These are phyloP conservation scores for Populus trichocarpa DNA, from an alignment of 441 rosid genomes.

Conservation along the genomic window DNA sequence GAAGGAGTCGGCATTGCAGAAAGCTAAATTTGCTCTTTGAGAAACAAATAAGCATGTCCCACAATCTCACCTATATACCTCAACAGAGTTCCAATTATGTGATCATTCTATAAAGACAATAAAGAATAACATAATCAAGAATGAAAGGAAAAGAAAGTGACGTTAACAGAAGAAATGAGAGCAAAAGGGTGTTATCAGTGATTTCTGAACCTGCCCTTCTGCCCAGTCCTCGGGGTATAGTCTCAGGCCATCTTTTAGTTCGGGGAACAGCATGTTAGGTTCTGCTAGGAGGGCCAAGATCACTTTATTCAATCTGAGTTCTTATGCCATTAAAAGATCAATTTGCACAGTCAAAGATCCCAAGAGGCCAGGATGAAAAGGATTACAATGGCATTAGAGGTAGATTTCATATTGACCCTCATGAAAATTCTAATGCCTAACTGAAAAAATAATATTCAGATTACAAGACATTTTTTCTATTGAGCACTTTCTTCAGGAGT, in stretches of 20 bases:
- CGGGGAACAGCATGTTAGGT: conserved; percentile 51
- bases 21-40: conserved; percentile 78
- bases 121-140: background rate
- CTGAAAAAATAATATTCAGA: background rate
- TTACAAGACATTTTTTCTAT: conserved; percentile 21
- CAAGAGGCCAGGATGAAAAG: background rate
- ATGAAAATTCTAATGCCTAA: background rate
- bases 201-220: conserved; percentile 41
- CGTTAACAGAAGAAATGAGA: background rate
- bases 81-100: background rate
- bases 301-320: background rate
- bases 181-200: background rate
- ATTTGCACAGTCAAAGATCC: background rate
- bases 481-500: conserved; percentile 45
- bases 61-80: conserved; percentile 51
- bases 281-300: conserved; percentile 33
- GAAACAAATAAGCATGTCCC: conserved; percentile 73
- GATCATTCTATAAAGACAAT: background rate
- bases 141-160: background rate
- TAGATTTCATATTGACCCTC: background rate
- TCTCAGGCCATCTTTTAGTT: conserved; percentile 74
- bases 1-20: conserved; percentile 55
- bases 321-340: background rate
- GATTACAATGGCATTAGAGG: background rate
- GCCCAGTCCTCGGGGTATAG: conserved; percentile 66